These are phyloP conservation scores for Cercis canadensis DNA, from an alignment of 306 rosid genomes.

Conservation along the genomic window DNA sequence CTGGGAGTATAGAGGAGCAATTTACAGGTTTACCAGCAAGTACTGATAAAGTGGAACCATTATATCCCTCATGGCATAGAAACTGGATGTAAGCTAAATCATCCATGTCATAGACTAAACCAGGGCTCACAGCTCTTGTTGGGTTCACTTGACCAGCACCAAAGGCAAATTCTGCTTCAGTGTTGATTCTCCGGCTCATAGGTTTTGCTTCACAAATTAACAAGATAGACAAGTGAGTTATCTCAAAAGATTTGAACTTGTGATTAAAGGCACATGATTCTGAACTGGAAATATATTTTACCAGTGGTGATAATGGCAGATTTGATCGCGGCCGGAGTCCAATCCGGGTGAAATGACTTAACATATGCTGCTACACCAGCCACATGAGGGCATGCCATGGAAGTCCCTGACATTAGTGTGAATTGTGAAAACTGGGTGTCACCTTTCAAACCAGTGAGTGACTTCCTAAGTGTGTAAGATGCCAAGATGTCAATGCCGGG, in stretches of 20 bases:
- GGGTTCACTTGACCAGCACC: constrained; percentile 90
- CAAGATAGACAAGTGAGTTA: constrained; percentile 17
- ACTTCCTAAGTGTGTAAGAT: constrained; percentile 64
- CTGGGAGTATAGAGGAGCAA: constrained; percentile 72
- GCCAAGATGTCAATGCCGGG: constrained; percentile 88
- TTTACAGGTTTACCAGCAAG: constrained; percentile 60
- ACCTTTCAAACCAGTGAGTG: constrained; percentile 71
- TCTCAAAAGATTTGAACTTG: constrained; percentile 14
- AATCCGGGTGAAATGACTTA: constrained; percentile 82
- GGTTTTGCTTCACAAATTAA: constrained; percentile 65
- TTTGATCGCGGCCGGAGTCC: constrained; percentile 83
- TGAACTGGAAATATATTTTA: constrained; percentile 7
- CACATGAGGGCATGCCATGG: constrained; percentile 96
- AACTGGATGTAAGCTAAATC: constrained; percentile 68
- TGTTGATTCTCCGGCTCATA: constrained; percentile 58
- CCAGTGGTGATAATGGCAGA: constrained; percentile 88
- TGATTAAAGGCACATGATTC: background rate
- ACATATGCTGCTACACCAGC: constrained; percentile 89
- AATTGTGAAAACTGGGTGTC: constrained; percentile 85
- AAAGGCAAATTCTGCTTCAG: constrained; percentile 74
- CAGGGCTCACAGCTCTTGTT: constrained; percentile 63
- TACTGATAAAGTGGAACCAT: constrained; percentile 49
- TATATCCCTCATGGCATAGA: constrained; percentile 82
- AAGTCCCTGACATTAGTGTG: constrained; percentile 87
- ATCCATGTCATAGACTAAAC: constrained; percentile 77